Evolutionary conservation across 768 basidiomycete species (phyloP), one percentile per base, ranked within the genome.

Genomic region (Amyloporia xantha): DNA sequence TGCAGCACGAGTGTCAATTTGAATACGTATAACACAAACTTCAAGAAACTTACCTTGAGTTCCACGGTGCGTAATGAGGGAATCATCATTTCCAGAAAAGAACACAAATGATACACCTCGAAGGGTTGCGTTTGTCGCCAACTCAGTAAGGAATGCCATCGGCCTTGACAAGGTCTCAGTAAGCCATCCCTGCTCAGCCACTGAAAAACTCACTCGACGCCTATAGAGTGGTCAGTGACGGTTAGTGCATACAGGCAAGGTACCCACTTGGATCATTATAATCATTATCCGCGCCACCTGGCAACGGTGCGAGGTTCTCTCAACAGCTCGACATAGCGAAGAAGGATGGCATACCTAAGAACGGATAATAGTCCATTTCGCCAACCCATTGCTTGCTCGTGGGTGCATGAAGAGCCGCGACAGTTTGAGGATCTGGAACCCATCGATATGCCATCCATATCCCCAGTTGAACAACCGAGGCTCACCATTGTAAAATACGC

Each of bases 11-110:
- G n/a, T n/a, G n/a, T n/a, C n/a, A n/a, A n/a, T n/a, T n/a, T n/a
- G n/a, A n/a, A n/a, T n/a, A n/a, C n/a, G n/a, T n/a, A n/a, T n/a
- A n/a, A n/a, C n/a, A n/a, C n/a, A n/a, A n/a, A n/a, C n/a, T n/a
- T n/a, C n/a, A n/a, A n/a, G n/a, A n/a, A n/a, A 21, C 71, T 6
- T 59, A 83, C 84, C 66, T 73, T 86, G 78, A 28, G 81, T 78
- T 12, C 82, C 76, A 23, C 72, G 67, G 56, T 85, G 84, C 1
- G 82, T 68, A 41, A 84, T 68, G 20, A 86, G 75, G 5, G 78
- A 68, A 61, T 87, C 85, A 52, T 84, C 79, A 55, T 86, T 86
- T 12, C 78, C 85, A 21, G 83, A 84, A 59, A 68, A 85, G 13
- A 86, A 61, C 9, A 85, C 66, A n/a, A 85, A 63, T 1, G 68